Evolutionary conservation across 2,329 filamentous ascomycete species (phyloP).

Genomic region (Diaporthe sp.): DNA sequence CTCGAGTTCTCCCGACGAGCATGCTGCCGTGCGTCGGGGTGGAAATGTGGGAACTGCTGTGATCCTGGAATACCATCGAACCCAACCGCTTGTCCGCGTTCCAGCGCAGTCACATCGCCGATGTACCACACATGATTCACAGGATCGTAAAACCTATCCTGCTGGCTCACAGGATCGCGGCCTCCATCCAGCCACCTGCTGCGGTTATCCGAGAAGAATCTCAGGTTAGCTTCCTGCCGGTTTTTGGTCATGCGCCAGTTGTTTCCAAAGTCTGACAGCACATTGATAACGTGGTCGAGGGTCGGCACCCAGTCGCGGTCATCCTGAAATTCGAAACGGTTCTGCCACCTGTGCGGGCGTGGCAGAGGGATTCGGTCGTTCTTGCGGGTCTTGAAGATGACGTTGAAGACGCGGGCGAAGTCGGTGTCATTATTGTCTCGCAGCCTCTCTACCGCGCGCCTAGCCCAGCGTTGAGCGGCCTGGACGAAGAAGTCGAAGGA

Average conservation of each 20-base stretch:
- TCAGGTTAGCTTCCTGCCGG: constrained; percentile 9
- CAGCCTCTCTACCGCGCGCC: constrained; percentile 12
- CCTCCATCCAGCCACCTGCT: constrained; percentile 7
- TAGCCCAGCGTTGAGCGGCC: constrained; percentile 25
- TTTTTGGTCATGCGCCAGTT: not conserved
- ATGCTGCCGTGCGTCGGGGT: not conserved
- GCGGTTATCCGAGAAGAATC: constrained; percentile 26
- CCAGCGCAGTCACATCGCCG: not conserved
- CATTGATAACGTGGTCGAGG: constrained; percentile 11
- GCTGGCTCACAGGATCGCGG: constrained; percentile 11
- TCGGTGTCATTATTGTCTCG: constrained; percentile 24
- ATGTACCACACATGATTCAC: constrained; percentile 25
- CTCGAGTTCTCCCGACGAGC: constrained; percentile 17
- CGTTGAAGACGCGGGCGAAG: constrained; percentile 36
- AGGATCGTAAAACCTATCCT: constrained; percentile 18
- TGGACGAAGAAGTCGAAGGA: constrained; percentile 21
- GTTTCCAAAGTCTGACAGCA: constrained; percentile 12
- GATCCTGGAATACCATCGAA: not conserved
- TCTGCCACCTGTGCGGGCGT: constrained; percentile 13
- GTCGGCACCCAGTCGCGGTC: constrained; percentile 24
- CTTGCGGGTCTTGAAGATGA: constrained; percentile 31
- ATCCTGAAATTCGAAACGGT: constrained; percentile 2
- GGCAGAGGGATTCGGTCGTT: not conserved
- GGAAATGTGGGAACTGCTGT: not conserved
- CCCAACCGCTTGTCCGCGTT: constrained; percentile 12